These are phyloP conservation scores for Erythrophleum ivorense DNA, from an alignment of 331 rosid genomes.

Conservation along the genomic window DNA sequence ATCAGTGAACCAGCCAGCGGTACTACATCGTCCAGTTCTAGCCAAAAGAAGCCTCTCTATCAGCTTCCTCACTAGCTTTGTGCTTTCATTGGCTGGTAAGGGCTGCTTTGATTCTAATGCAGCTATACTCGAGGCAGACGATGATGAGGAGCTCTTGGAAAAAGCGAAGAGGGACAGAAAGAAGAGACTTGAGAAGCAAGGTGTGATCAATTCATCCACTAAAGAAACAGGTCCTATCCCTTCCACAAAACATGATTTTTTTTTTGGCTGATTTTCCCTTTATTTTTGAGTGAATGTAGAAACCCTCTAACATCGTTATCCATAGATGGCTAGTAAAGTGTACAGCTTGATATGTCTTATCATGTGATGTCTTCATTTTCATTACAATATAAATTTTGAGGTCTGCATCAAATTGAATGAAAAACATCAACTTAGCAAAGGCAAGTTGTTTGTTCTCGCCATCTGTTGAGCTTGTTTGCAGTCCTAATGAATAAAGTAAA, in stretches of 20 bases:
- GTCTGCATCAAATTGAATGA: neutral
- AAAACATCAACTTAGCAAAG: neutral
- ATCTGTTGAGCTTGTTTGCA: neutral
- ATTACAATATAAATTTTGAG: neutral
- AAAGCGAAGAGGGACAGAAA: slow-evolving; percentile 81
- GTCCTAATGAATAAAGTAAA: neutral
- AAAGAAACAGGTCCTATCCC: slow-evolving; percentile 70
- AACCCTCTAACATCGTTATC: neutral
- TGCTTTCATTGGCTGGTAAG: slow-evolving; percentile 58
- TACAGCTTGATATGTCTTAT: slow-evolving; percentile 18
- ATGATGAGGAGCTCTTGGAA: slow-evolving; percentile 87
- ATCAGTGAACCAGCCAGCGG: slow-evolving; percentile 44
- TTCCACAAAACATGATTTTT: neutral
- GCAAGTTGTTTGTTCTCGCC: neutral
- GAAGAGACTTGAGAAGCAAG: slow-evolving; percentile 88
- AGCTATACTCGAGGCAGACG: slow-evolving; percentile 94
- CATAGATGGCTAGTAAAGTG: slow-evolving; percentile 10
- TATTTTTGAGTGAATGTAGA: slow-evolving; percentile 20
- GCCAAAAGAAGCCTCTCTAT: slow-evolving; percentile 70
- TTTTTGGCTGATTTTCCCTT: neutral
- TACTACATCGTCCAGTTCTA: slow-evolving; percentile 40
- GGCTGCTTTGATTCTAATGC: slow-evolving; percentile 62
- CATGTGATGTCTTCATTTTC: slow-evolving; percentile 16
- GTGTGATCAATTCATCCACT: slow-evolving; percentile 69
- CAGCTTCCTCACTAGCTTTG: slow-evolving; percentile 56